These are phyloP conservation scores for Pestalotiopsis sp. DNA, from an alignment of 2,329 filamentous ascomycete genomes.

Conservation along the genomic window DNA sequence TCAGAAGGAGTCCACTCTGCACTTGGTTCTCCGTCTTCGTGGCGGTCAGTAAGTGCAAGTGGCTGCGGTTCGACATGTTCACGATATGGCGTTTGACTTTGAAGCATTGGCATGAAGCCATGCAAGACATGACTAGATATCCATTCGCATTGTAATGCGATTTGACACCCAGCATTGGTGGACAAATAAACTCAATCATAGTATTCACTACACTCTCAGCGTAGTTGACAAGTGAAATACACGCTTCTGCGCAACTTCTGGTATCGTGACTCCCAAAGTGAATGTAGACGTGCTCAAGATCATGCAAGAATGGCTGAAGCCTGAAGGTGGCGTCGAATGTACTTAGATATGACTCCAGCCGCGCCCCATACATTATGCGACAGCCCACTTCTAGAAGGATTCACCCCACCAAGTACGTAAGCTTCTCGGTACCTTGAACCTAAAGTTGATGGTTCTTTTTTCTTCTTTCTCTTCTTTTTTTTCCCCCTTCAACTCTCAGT, in stretches of 20 bases:
- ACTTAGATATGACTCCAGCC: too few relatives aligned
- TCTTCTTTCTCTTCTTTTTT: too few relatives aligned
- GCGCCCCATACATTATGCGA: too few relatives aligned
- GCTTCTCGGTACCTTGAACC: too few relatives aligned
- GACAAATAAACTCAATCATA: constrained; percentile 2
- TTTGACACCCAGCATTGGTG: constrained; percentile 2
- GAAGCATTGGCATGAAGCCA: constrained; percentile 9
- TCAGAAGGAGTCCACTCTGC: constrained; percentile 76
- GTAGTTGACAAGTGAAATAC: not conserved
- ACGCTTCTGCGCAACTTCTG: not conserved
- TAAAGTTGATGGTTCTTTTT: too few relatives aligned
- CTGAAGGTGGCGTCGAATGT: too few relatives aligned
- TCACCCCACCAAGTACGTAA: too few relatives aligned
- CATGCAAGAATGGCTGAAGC: too few relatives aligned
- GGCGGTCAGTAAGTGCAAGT: constrained; percentile 48
- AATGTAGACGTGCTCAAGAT: too few relatives aligned
- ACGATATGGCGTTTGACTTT: constrained; percentile 32
- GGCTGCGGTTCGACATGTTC: constrained; percentile 18
- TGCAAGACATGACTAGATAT: not conserved
- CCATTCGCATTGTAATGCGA: not conserved
- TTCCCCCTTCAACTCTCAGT: too few relatives aligned
- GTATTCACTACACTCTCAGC: not conserved
- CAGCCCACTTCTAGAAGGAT: too few relatives aligned
- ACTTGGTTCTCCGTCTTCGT: constrained; percentile 60
- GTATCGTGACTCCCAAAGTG: too few relatives aligned